A percentile compares a stretch with the other conserved stretches of the same genome.
Evolutionary conservation across 2,329 filamentous ascomycete genomes (phyloP).

Genomic region (Nothomitra cinnamomea): DNA sequence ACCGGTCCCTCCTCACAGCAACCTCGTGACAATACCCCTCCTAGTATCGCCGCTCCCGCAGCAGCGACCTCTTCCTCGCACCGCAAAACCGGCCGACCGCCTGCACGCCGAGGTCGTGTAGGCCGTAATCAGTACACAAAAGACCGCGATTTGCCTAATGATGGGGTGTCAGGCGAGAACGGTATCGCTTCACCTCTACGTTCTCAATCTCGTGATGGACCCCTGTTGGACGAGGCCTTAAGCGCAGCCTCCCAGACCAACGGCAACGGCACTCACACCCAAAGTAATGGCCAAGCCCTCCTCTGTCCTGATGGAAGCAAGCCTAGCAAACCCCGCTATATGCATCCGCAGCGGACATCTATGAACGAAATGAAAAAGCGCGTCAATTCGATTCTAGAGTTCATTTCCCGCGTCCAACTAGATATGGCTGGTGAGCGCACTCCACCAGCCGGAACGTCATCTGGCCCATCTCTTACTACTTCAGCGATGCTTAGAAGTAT

Average conservation of each 20-base stretch:
- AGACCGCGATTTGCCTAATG: conserved; percentile 42
- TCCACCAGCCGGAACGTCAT: conserved; percentile 26
- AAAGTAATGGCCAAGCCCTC: conserved; percentile 26
- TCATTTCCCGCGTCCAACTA: conserved; percentile 75
- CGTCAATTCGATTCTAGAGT: conserved; percentile 71
- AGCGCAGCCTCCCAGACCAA: conserved; percentile 21
- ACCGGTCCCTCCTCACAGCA: not conserved
- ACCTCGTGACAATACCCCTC: conserved; percentile 6
- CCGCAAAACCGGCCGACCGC: conserved; percentile 46
- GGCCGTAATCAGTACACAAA: conserved; percentile 73
- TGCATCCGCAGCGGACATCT: conserved; percentile 43
- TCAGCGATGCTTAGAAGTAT: conserved; percentile 13
- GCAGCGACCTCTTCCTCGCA: conserved; percentile 24
- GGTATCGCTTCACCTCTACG: conserved; percentile 35
- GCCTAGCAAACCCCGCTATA: conserved; percentile 41
- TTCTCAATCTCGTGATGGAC: conserved; percentile 30
- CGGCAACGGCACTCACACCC: conserved; percentile 25
- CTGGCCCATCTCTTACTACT: conserved; percentile 19
- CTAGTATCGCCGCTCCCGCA: conserved; percentile 17
- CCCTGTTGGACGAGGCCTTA: conserved; percentile 9
- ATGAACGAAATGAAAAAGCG: conserved; percentile 81
- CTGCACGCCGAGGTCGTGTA: conserved; percentile 48
- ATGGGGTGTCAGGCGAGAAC: conserved; percentile 5
- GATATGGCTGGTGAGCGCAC: conserved; percentile 54
- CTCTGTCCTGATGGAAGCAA: conserved; percentile 21